These are phyloP conservation scores for Corynespora cassiicola DNA, from an alignment of 2,329 filamentous ascomycete species.

Conservation along the genomic window DNA sequence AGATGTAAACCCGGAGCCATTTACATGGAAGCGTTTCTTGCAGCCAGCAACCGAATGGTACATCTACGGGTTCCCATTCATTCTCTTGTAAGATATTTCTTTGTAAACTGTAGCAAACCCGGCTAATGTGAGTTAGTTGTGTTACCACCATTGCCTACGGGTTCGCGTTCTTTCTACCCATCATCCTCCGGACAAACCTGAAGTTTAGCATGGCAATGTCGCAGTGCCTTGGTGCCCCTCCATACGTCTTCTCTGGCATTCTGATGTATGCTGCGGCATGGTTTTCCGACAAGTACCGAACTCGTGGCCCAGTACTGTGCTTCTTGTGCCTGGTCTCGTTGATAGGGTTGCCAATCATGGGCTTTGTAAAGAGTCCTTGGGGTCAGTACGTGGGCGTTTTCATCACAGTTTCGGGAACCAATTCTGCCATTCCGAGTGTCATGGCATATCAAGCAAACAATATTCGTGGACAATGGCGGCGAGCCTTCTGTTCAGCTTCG, in stretches of 20 bases:
- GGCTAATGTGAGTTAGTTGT: constrained; percentile 3
- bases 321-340: constrained; percentile 24
- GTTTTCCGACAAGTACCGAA: constrained; percentile 30
- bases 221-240: constrained; percentile 34
- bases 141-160: constrained; percentile 30
- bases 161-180: constrained; percentile 33
- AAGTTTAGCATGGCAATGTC: constrained; percentile 31
- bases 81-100: constrained; percentile 21
- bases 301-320: constrained; percentile 31
- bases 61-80: constrained; percentile 29
- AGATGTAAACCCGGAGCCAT: constrained; percentile 26
- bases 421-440: constrained; percentile 27
- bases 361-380: constrained; percentile 25
- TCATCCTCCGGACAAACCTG: constrained; percentile 30
- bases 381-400: constrained; percentile 35
- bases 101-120: background rate
- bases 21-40: constrained; percentile 25
- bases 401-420: constrained; percentile 26
- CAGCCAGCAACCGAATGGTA: constrained; percentile 26
- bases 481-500: constrained; percentile 24
- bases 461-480: constrained; percentile 21
- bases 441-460: constrained; percentile 31
- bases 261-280: constrained; percentile 30
- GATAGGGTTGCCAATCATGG: constrained; percentile 32
- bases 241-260: constrained; percentile 27